Conservation (phyloP, 1,284 basidiomycete genomes). For the Moesziomyces aphidis region DNA sequence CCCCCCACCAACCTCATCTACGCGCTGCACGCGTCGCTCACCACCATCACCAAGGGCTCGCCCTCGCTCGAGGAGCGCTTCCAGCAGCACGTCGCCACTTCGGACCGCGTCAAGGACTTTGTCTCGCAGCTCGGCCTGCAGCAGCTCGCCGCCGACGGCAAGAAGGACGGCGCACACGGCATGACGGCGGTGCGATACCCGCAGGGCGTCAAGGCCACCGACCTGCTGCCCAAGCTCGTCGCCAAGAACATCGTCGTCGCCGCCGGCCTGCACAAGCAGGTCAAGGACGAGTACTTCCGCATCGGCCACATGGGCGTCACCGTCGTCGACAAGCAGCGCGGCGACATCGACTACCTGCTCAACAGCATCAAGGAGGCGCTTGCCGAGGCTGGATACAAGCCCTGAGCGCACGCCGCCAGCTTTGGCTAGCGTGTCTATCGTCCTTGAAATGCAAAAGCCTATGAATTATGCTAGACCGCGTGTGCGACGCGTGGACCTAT, state of each 20-base stretch:
- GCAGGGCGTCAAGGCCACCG: conserved; percentile 58
- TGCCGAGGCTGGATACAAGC: conserved; percentile 70
- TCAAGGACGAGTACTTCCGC: conserved; percentile 77
- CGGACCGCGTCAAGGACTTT: conserved; percentile 79
- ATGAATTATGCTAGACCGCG: neutral
- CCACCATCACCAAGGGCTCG: conserved; percentile 74
- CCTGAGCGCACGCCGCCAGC: conserved; percentile 3
- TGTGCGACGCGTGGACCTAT: no score
- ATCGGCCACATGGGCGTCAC: conserved; percentile 88
- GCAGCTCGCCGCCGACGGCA: conserved; percentile 63
- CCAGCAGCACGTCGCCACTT: conserved; percentile 79
- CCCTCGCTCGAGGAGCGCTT: conserved; percentile 83
- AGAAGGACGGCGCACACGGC: conserved; percentile 65
- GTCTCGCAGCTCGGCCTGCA: conserved; percentile 76
- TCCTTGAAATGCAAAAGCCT: neutral
- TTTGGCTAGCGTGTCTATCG: neutral
- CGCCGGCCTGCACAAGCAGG: conserved; percentile 86
- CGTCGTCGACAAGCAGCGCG: conserved; percentile 71
- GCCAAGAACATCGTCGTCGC: conserved; percentile 84
- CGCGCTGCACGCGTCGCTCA: conserved; percentile 84
- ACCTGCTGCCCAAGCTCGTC: conserved; percentile 70
- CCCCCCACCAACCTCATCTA: conserved; percentile 90
- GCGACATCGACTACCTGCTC: conserved; percentile 81
- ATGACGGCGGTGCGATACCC: conserved; percentile 67
- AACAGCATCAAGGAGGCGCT: conserved; percentile 75